A percentile compares a stretch with the other conserved stretches of the same genome.
Evolutionary conservation across 2,329 filamentous ascomycete species (phyloP).

Genomic region (Trichoderma hamatum): DNA sequence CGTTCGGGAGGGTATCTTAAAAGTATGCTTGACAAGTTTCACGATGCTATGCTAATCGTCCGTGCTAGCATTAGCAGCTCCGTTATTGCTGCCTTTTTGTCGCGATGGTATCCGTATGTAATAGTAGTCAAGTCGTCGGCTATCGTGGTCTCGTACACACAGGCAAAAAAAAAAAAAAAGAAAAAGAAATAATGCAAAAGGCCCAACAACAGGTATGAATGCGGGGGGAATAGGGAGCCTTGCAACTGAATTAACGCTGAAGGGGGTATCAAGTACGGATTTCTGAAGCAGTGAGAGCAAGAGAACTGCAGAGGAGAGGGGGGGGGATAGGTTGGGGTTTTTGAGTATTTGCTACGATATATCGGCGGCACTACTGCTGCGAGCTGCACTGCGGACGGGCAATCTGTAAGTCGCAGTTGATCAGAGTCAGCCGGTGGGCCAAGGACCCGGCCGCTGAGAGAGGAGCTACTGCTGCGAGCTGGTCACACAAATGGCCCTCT

Average conservation of each 20-base stretch:
- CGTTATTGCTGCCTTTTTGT: not conserved
- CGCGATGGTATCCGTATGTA: not conserved
- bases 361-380: not conserved
- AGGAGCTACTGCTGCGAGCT: conserved; percentile 26
- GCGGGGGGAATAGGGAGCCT: not conserved
- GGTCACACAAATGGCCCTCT: conserved; percentile 25
- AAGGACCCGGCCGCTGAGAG: not conserved
- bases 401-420: not conserved
- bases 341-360: not conserved
- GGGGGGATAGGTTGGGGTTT: not conserved
- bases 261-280: conserved; percentile 19
- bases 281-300: conserved; percentile 24
- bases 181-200: conserved; percentile 1
- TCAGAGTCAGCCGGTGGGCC: not conserved
- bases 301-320: conserved; percentile 22
- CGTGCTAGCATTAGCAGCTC: not conserved
- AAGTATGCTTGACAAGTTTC: conserved; percentile 1
- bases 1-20: not conserved
- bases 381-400: not conserved
- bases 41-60: conserved; percentile 5
- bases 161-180: not conserved
- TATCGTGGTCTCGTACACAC: conserved; percentile 24
- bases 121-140: conserved; percentile 1
- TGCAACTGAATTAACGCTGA: conserved; percentile 5
- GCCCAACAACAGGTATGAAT: not conserved